A percentile compares a stretch with the other conserved stretches of the same genome.
phyloP scores from a whole-genome alignment of 345 rosid genomes.

The Hibiscus mutabilis region DNA sequence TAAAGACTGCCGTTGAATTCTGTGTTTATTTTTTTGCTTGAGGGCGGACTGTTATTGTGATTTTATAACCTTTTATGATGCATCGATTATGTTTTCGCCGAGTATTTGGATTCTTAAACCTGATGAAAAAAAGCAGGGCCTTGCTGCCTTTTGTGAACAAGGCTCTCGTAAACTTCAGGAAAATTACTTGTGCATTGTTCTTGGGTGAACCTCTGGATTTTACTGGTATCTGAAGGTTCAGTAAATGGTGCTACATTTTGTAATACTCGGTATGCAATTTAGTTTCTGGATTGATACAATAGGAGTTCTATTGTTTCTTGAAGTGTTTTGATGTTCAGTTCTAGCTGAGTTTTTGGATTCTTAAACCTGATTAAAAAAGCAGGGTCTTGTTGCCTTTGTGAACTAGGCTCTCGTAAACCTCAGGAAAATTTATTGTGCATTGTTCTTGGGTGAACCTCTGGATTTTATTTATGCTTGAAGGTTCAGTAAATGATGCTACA shows the following conservation, averaged over 20 bases:
- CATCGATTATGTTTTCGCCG: no score
- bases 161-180: conserved; percentile 30
- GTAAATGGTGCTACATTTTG: conserved; percentile 39
- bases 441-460: conserved; percentile 63
- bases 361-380: conserved; percentile 39
- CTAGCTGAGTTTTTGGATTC: neutral
- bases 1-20: no score
- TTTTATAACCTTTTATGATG: no score
- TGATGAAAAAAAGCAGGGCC: conserved; percentile 39
- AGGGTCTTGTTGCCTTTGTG: conserved; percentile 30
- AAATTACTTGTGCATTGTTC: conserved; percentile 36
- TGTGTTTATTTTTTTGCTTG: no score
- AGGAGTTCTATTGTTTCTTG: neutral
- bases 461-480: conserved; percentile 25
- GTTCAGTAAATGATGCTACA: conserved; percentile 54
- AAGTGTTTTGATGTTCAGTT: neutral
- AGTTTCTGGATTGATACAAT: neutral
- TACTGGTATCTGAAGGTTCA: conserved; percentile 39
- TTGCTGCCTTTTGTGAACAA: conserved; percentile 26
- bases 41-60: no score
- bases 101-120: conserved; percentile 15
- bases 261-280: neutral
- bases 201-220: conserved; percentile 53
- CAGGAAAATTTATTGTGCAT: conserved; percentile 32
- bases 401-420: conserved; percentile 22